Evolutionary conservation across 2,329 filamentous ascomycete species (phyloP).

Genomic region (Elsinoe arachidis): DNA sequence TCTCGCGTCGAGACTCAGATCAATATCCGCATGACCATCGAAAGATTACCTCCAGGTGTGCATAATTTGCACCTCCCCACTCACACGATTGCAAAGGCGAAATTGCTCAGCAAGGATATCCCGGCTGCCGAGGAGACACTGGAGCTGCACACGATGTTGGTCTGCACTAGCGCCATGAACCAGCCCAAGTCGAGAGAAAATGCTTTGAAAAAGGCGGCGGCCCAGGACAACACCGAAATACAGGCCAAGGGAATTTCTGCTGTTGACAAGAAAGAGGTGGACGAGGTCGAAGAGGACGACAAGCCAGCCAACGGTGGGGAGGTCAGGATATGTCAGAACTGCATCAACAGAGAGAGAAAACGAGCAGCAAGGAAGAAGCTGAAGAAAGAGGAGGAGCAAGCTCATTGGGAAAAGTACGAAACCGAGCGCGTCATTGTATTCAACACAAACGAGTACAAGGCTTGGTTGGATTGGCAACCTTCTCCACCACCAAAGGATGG

Average conservation of each 20-base stretch:
- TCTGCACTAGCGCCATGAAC: constrained; percentile 88
- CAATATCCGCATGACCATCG: constrained; percentile 71
- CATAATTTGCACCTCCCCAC: constrained; percentile 78
- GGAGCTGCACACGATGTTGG: constrained; percentile 70
- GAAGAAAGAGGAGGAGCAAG: constrained; percentile 86
- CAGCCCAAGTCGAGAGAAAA: constrained; percentile 56
- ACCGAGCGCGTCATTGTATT: constrained; percentile 78
- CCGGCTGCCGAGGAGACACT: constrained; percentile 62
- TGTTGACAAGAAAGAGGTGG: constrained; percentile 36
- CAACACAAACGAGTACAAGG: constrained; percentile 73
- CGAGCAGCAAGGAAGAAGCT: constrained; percentile 85
- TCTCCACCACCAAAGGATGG: constrained; percentile 33
- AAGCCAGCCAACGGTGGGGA: constrained; percentile 84
- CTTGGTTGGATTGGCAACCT: constrained; percentile 36
- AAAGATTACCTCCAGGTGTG: constrained; percentile 64
- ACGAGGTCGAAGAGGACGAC: constrained; percentile 52
- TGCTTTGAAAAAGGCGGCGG: constrained; percentile 55
- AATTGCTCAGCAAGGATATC: constrained; percentile 70
- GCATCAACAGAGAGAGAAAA: constrained; percentile 84
- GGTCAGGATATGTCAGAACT: constrained; percentile 84
- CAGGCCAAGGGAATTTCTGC: constrained; percentile 32
- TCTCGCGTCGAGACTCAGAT: constrained; percentile 96
- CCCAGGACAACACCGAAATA: constrained; percentile 35
- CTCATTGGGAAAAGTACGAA: constrained; percentile 75
- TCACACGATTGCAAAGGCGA: constrained; percentile 90